Evolutionary conservation across 495 filamentous ascomycete species (phyloP).

Genomic region (Tuber indicum): DNA sequence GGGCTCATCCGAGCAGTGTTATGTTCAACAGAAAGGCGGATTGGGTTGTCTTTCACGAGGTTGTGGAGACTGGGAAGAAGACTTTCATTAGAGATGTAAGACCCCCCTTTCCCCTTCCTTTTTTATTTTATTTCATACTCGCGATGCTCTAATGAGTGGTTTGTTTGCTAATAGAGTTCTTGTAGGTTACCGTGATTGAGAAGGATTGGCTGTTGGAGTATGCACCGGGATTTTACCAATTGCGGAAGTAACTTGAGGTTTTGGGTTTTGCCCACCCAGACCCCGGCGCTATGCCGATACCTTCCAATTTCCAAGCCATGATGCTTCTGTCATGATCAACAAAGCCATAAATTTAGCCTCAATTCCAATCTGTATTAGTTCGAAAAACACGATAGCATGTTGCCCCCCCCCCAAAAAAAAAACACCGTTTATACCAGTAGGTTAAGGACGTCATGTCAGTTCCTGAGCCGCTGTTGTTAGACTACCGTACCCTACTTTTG

Average conservation of each 20-base stretch:
- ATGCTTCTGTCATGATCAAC: background rate
- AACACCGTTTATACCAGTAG: background rate
- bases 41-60: conserved; percentile 95
- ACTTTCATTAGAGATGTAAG: conserved; percentile 73
- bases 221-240: conserved; percentile 74
- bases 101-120: background rate
- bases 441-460: background rate
- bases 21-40: conserved; percentile 98
- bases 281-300: background rate
- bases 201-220: conserved; percentile 87
- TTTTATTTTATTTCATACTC: background rate
- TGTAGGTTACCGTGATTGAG: conserved; percentile 69
- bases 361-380: background rate
- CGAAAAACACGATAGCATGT: background rate
- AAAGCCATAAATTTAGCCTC: background rate
- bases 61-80: conserved; percentile 86
- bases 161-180: conserved; percentile 4
- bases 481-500: background rate
- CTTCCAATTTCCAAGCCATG: background rate
- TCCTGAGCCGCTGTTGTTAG: background rate
- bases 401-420: background rate
- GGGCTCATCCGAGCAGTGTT: conserved; percentile 86
- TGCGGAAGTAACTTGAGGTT: conserved; percentile 42
- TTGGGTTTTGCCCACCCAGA: conserved; percentile 7
- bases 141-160: background rate